Conservation (phyloP, 345 rosid species). For the Corchorus capsularis region DNA sequence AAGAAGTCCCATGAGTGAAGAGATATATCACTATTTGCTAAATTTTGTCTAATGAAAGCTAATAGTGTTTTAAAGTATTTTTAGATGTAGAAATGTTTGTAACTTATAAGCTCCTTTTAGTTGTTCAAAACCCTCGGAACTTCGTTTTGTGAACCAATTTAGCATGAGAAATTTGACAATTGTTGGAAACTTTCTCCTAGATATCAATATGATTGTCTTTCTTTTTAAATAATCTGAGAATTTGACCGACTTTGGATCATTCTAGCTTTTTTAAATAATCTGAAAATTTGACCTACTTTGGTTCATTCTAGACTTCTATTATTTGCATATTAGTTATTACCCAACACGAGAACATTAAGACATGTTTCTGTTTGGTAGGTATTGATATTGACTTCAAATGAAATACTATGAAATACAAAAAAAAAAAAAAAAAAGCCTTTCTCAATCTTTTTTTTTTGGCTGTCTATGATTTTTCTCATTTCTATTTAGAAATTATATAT, state of each 20-base stretch:
- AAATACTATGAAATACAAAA: too few relatives aligned
- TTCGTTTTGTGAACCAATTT: not conserved
- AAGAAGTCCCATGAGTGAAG: slow-evolving; percentile 35
- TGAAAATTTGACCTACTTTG: not conserved
- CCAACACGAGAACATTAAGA: too few relatives aligned
- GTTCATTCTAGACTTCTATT: not conserved
- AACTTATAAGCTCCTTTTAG: too few relatives aligned
- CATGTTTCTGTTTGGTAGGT: too few relatives aligned
- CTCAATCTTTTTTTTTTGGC: too few relatives aligned
- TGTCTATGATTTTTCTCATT: too few relatives aligned
- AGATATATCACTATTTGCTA: slow-evolving; percentile 5
- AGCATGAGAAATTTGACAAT: not conserved
- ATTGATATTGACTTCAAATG: too few relatives aligned
- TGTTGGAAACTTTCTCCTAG: not conserved
- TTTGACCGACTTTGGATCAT: not conserved
- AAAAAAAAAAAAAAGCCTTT: too few relatives aligned
- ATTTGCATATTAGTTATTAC: not conserved
- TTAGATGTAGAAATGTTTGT: not conserved
- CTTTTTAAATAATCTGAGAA: not conserved
- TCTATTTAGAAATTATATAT: too few relatives aligned
- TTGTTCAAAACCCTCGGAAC: not conserved
- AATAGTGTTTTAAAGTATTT: not conserved
- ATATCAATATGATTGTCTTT: not conserved
- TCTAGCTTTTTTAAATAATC: not conserved
- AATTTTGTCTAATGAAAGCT: slow-evolving; percentile 11